Percentiles rank a stretch among this genome's conserved stretches.
Evolutionary conservation across 495 filamentous ascomycete species (phyloP).

Genomic region (Xylaria castorea): DNA sequence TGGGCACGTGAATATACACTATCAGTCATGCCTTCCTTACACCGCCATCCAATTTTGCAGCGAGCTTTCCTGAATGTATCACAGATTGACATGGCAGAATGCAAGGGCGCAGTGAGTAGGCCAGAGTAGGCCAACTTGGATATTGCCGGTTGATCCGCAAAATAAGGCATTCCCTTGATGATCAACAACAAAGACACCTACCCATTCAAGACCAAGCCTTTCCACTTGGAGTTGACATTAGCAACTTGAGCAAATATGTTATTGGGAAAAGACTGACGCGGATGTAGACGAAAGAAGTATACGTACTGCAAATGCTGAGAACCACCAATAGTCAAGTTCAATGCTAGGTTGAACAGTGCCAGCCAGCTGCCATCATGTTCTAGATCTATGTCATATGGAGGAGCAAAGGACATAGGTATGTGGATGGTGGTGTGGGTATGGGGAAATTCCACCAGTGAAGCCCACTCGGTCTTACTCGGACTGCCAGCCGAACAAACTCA

Average conservation of each 20-base stretch:
- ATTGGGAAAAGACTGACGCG: not conserved
- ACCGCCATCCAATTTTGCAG: not conserved
- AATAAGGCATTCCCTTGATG: not conserved
- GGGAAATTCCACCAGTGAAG: conserved; percentile 7
- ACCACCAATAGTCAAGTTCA: not conserved
- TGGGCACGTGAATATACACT: not conserved
- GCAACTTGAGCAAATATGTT: not conserved
- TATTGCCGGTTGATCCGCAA: not conserved
- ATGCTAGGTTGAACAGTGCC: not conserved
- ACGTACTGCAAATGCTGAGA: not conserved
- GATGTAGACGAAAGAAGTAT: not conserved
- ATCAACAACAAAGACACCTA: not conserved
- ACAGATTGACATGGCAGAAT: not conserved
- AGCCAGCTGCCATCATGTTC: not conserved
- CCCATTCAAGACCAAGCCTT: not conserved
- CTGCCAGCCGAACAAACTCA: conserved; percentile 1
- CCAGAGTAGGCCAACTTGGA: not conserved
- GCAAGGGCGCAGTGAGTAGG: not conserved
- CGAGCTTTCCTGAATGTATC: not conserved
- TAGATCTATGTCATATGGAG: not conserved
- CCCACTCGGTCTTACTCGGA: conserved; percentile 1
- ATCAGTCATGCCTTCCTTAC: not conserved
- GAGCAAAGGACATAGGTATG: not conserved
- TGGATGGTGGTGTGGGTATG: conserved; percentile 19
- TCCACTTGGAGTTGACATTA: not conserved